Evolutionary conservation across 2,329 filamentous ascomycete species (phyloP).

Genomic region (Spiromastix sp.): DNA sequence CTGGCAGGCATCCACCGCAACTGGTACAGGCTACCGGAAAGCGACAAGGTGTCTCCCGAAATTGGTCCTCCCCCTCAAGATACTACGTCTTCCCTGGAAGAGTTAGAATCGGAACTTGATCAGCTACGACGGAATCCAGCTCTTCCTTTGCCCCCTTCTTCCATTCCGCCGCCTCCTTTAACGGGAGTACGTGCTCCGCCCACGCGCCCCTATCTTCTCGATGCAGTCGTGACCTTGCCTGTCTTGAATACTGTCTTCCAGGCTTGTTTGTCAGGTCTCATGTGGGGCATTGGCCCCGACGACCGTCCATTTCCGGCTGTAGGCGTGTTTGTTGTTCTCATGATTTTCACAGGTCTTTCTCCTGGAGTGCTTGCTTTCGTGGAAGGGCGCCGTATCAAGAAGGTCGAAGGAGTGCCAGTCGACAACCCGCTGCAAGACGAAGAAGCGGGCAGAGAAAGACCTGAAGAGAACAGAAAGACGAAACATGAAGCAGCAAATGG

Average conservation of each 20-base stretch:
- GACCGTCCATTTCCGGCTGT: constrained; percentile 70
- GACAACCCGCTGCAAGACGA: constrained; percentile 37
- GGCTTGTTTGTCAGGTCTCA: constrained; percentile 60
- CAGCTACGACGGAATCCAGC: constrained; percentile 38
- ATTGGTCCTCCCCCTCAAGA: constrained; percentile 16
- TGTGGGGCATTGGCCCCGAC: constrained; percentile 71
- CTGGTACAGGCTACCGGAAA: constrained; percentile 66
- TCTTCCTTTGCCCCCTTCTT: constrained; percentile 54
- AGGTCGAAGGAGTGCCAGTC: constrained; percentile 59
- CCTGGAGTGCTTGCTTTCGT: constrained; percentile 61
- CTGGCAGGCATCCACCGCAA: constrained; percentile 63
- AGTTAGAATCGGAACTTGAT: constrained; percentile 40
- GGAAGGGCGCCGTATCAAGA: constrained; percentile 63
- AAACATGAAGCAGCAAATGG: too few relatives aligned
- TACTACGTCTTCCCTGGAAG: constrained; percentile 7
- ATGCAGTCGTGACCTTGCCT: constrained; percentile 70
- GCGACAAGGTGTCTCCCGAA: constrained; percentile 43
- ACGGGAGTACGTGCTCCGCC: constrained; percentile 60
- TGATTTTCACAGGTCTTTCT: constrained; percentile 56
- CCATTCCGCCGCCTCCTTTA: constrained; percentile 56
- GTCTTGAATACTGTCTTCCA: constrained; percentile 72
- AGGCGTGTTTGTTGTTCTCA: constrained; percentile 66
- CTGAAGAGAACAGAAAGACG: too few relatives aligned
- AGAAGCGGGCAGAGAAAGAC: background rate
- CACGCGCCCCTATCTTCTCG: constrained; percentile 64